These are phyloP conservation scores for Ilex paraguariensis DNA, from an alignment of 305 asterid genomes.

Conservation along the genomic window DNA sequence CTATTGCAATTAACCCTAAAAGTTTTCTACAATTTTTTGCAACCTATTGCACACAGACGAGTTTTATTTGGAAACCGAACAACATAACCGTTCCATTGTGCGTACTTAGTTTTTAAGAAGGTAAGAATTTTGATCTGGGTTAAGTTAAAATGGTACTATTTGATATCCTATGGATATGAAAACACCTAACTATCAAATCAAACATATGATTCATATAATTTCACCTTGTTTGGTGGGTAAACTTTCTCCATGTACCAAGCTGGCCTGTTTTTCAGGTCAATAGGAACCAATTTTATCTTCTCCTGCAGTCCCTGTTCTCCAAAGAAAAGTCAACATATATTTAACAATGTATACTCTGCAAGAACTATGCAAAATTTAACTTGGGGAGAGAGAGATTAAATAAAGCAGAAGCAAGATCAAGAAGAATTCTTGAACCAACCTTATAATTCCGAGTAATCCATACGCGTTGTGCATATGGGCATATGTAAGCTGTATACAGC, in stretches of 20 bases:
- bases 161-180: too few relatives aligned
- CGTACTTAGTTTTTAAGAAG: too few relatives aligned
- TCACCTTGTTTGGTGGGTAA: constrained; percentile 74
- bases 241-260: constrained; percentile 88
- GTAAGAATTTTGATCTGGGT: too few relatives aligned
- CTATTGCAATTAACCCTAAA: background rate
- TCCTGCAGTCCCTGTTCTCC: constrained; percentile 66
- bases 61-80: too few relatives aligned
- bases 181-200: too few relatives aligned
- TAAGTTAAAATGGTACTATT: too few relatives aligned
- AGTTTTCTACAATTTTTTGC: too few relatives aligned
- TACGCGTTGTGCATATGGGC: constrained; percentile 88
- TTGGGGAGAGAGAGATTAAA: background rate
- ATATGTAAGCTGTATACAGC: constrained; percentile 69
- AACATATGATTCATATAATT: background rate
- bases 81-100: too few relatives aligned
- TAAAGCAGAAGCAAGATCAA: constrained; percentile 1
- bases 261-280: constrained; percentile 75
- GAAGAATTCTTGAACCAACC: constrained; percentile 36
- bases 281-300: constrained; percentile 58
- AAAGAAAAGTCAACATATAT: constrained; percentile 13
- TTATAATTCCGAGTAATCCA: constrained; percentile 83
- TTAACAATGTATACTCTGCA: background rate
- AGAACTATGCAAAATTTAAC: too few relatives aligned
- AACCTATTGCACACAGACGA: too few relatives aligned